These are phyloP conservation scores for Microcera coccophila DNA, from an alignment of 2,329 filamentous ascomycete species.

Conservation along the genomic window DNA sequence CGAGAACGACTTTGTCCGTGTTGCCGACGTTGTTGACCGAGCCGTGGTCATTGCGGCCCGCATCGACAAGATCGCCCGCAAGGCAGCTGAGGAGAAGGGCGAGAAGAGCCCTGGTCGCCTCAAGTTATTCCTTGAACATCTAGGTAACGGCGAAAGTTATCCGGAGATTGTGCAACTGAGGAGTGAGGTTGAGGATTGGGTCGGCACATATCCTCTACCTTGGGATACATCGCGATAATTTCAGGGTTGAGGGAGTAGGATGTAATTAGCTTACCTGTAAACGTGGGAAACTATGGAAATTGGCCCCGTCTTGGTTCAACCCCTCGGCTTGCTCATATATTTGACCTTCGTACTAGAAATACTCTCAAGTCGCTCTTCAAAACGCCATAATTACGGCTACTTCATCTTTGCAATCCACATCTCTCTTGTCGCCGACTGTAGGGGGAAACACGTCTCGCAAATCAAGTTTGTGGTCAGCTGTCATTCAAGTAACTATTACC, in stretches of 20 bases:
- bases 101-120: constrained; percentile 63
- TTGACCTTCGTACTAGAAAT: neutral
- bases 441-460: no score
- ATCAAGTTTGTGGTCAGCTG: no score
- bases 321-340: neutral
- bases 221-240: constrained; percentile 49
- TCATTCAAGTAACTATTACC: no score
- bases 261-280: constrained; percentile 14
- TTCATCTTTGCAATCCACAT: no score
- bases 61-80: constrained; percentile 68
- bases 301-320: neutral
- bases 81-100: constrained; percentile 62
- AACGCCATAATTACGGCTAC: no score
- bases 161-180: constrained; percentile 69
- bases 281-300: neutral
- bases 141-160: constrained; percentile 64
- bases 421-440: no score
- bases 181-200: constrained; percentile 75
- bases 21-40: constrained; percentile 81
- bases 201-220: constrained; percentile 67
- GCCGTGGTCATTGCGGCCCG: constrained; percentile 75
- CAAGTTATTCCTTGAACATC: constrained; percentile 63
- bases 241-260: neutral
- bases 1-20: constrained; percentile 80
- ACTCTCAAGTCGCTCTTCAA: neutral